These are phyloP conservation scores for Penicillium sp. DNA, from an alignment of 2,329 filamentous ascomycete species.

Conservation along the genomic window DNA sequence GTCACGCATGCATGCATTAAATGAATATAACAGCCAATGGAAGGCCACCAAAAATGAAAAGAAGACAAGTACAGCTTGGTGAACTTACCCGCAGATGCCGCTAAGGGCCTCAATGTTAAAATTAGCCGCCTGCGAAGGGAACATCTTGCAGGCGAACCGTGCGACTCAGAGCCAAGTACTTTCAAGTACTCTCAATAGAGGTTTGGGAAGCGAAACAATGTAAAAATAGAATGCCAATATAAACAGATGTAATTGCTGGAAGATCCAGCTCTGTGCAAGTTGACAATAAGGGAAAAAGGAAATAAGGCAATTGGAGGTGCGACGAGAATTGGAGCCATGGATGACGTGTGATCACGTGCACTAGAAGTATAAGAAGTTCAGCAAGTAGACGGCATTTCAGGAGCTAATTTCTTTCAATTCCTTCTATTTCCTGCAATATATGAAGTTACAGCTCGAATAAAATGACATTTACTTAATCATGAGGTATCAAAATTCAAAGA, in stretches of 20 bases:
- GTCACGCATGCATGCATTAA: neutral
- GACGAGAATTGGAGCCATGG: constrained; percentile 8
- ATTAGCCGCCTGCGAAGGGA: constrained; percentile 42
- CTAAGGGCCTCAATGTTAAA: constrained; percentile 84
- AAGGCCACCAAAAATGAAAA: neutral
- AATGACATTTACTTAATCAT: neutral
- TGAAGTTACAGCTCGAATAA: neutral
- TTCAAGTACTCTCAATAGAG: neutral
- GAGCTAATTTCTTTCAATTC: neutral
- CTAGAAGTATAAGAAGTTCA: neutral
- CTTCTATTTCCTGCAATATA: neutral
- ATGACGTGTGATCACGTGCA: constrained; percentile 22
- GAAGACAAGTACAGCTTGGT: neutral
- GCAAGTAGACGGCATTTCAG: neutral
- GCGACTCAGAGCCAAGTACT: constrained; percentile 7
- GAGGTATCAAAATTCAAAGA: neutral
- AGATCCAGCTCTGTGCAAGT: constrained; percentile 3
- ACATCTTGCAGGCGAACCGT: constrained; percentile 22
- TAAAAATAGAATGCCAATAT: neutral
- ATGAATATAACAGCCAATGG: neutral
- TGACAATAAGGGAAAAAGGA: constrained; percentile 2
- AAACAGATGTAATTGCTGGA: neutral
- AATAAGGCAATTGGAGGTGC: constrained; percentile 7
- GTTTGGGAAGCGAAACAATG: neutral
- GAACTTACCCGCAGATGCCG: constrained; percentile 70